Evolutionary conservation across 306 rosid species (phyloP), one percentile per base, ranked within the genome.

Genomic region (Heteromeles arbutifolia): DNA sequence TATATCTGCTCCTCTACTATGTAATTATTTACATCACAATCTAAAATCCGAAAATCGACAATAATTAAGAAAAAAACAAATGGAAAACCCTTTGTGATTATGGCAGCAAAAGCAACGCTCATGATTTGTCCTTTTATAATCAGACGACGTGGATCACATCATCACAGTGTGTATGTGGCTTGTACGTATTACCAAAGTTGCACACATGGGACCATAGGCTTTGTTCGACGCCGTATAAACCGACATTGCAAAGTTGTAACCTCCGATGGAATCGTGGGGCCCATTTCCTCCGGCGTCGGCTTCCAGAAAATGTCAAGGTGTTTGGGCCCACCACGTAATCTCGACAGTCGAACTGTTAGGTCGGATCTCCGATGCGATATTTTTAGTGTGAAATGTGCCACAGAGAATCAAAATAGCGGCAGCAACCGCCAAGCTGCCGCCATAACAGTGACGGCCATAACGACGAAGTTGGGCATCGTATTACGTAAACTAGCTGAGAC

Each of bases 351-450:
- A 62, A 14, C 39, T 1, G 54, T 0, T 28, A 5, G 41, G 43
- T 29, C 43, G 8, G 26, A 11, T 29, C 43, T 63, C 43, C 26
- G 6, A 63, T 7, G 67, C 29, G n/a, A 14, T 29, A 6, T 17
- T 3, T 28, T 0, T 11, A 31, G 67, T 17, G 41, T 54, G 25
- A 37, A 56, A 72, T 3, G 18, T 2, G 34, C 69, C 0, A 14
- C 13, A 26, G 9, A 4, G 11, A 5, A 8, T 72, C 68, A 82
- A 45, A 68, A 29, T 22, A 75, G 62, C 24, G n/a, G 62, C 39
- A 45, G 70, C 8, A 52, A 56, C 78, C 50, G 65, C 90, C 85
- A 83, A 77, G 74, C 37, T 28, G 80, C 83, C 73, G 76, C 73
- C 77, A 80, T 29, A 34, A 78, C 37, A 34, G 25, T 61, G 8